phyloP scores from a whole-genome alignment of 306 rosid species.

The Vigna angularis region DNA sequence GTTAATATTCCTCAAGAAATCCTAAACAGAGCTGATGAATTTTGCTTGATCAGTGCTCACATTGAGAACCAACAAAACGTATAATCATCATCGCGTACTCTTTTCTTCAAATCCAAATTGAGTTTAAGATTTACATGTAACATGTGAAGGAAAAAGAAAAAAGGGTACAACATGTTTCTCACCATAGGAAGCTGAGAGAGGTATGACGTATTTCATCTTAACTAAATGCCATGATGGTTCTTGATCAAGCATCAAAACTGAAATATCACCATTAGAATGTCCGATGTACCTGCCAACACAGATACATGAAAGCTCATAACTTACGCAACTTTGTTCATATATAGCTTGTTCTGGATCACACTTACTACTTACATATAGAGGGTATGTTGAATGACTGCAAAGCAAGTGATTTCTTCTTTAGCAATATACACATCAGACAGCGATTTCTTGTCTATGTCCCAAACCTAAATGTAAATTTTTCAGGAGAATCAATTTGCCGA shows the following conservation, averaged over 20 bases:
- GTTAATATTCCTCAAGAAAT: conserved; percentile 6
- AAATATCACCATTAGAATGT: conserved; percentile 71
- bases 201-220: conserved; percentile 74
- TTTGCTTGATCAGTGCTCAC: conserved; percentile 2
- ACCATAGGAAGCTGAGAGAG: conserved; percentile 78
- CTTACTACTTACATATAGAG: conserved; percentile 67
- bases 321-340: conserved; percentile 1
- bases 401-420: conserved; percentile 67
- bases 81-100: not conserved
- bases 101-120: conserved; percentile 15
- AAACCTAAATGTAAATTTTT: conserved; percentile 63
- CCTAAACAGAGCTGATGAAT: not conserved
- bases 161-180: conserved; percentile 44
- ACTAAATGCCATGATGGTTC: conserved; percentile 63
- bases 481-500: conserved; percentile 30
- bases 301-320: conserved; percentile 22
- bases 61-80: not conserved
- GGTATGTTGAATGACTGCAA: conserved; percentile 65
- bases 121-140: not conserved
- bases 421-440: conserved; percentile 56
- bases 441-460: conserved; percentile 78
- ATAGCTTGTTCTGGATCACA: conserved; percentile 25
- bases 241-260: conserved; percentile 79
- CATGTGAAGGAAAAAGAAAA: not conserved
- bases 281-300: conserved; percentile 73